Conservation (phyloP, 148 eudicot genomes). For the Chenopodium formosanum region DNA sequence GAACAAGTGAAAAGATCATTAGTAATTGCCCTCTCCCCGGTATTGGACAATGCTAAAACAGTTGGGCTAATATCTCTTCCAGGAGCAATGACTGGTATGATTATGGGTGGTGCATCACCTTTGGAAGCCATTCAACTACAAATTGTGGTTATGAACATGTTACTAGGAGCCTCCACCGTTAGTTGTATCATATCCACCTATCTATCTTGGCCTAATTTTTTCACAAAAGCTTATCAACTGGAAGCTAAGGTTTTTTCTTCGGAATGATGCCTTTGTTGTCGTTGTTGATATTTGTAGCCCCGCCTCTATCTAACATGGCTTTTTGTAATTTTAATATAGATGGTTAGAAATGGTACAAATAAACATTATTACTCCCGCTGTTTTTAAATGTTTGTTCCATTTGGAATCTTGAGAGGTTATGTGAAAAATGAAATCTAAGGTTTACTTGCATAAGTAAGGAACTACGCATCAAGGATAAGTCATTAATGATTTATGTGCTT, state of each 20-base stretch:
- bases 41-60: conserved; percentile 83
- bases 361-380: too few species aligned
- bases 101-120: conserved; percentile 97
- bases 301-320: too few species aligned
- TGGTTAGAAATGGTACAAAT: too few species aligned
- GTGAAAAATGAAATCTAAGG: too few species aligned
- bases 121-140: conserved; percentile 84
- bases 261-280: conserved; percentile 27
- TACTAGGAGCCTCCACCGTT: conserved; percentile 71
- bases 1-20: conserved; percentile 78
- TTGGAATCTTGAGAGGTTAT: too few species aligned
- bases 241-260: conserved; percentile 64
- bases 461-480: too few species aligned
- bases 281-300: too few species aligned
- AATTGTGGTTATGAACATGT: conserved; percentile 92
- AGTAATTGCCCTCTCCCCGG: conserved; percentile 83
- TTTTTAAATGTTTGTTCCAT: too few species aligned
- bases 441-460: too few species aligned
- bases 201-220: conserved; percentile 86
- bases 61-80: conserved; percentile 90
- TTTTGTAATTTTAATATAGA: too few species aligned
- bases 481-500: too few species aligned
- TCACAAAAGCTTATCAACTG: conserved; percentile 81
- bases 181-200: conserved; percentile 88
- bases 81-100: conserved; percentile 94